Evolutionary conservation across 1,139 yeast species (phyloP).

Genomic region (Pichia sp.): DNA sequence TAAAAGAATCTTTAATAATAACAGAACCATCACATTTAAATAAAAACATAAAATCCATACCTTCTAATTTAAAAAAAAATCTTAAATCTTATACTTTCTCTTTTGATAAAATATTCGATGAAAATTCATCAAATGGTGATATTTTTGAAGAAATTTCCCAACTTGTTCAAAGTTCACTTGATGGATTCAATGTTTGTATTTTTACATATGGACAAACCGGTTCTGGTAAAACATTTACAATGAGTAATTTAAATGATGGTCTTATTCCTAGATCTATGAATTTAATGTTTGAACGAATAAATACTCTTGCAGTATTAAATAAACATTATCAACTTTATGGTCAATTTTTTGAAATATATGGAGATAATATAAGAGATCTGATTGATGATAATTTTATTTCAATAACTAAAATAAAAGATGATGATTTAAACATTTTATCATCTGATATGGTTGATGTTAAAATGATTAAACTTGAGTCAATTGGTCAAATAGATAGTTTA

Average conservation of each 20-base stretch:
- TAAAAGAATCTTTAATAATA: slow-evolving; percentile 43
- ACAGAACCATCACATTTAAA: slow-evolving; percentile 24
- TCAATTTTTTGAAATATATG: slow-evolving; percentile 84
- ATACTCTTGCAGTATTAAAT: slow-evolving; percentile 45
- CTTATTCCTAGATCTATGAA: slow-evolving; percentile 74
- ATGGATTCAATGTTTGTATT: slow-evolving; percentile 88
- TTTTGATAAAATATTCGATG: slow-evolving; percentile 75
- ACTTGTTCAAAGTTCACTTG: slow-evolving; percentile 79
- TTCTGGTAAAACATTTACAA: slow-evolving; percentile 90
- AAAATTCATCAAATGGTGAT: slow-evolving; percentile 46
- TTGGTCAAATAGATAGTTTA: slow-evolving; percentile 45
- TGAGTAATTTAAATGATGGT: slow-evolving; percentile 71
- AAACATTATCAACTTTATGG: slow-evolving; percentile 68
- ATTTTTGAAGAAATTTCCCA: slow-evolving; percentile 85
- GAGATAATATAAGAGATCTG: slow-evolving; percentile 72
- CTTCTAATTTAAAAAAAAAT: slow-evolving; percentile 4
- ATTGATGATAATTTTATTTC: slow-evolving; percentile 27
- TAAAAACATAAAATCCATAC: not conserved
- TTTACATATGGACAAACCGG: slow-evolving; percentile 99
- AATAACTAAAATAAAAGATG: slow-evolving; percentile 22
- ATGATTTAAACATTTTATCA: slow-evolving; percentile 34
- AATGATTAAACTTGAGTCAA: slow-evolving; percentile 38
- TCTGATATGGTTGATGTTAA: slow-evolving; percentile 51
- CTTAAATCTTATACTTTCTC: slow-evolving; percentile 40
- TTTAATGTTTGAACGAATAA: slow-evolving; percentile 62